Evolutionary conservation across 2,329 filamentous ascomycete species (phyloP).

Genomic region (Fusarium nygamai): DNA sequence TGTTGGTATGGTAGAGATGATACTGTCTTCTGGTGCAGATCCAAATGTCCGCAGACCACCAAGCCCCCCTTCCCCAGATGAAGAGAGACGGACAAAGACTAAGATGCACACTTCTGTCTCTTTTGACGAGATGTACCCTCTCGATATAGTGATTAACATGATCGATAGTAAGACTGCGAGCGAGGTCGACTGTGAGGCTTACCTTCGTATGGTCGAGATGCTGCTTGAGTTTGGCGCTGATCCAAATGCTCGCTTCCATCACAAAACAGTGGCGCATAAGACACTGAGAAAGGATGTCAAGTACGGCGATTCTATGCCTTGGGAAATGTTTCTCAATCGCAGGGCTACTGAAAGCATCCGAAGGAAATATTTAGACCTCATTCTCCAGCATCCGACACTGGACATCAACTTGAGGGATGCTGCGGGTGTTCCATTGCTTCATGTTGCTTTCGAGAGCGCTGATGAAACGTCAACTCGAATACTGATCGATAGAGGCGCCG

Average conservation of each 20-base stretch:
- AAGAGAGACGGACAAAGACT: not conserved
- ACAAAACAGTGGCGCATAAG: not conserved
- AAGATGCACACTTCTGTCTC: not conserved
- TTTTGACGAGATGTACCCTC: not conserved
- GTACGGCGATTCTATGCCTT: too few relatives aligned
- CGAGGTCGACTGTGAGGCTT: not conserved
- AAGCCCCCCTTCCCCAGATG: rapidly evolving
- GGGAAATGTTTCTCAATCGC: too few relatives aligned
- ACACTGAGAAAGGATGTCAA: not conserved
- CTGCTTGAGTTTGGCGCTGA: not conserved
- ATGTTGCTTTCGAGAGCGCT: not conserved
- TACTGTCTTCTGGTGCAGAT: not conserved
- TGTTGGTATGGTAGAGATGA: not conserved
- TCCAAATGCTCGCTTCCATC: not conserved
- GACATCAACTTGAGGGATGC: not conserved
- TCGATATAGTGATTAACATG: not conserved
- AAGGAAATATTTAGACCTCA: not conserved
- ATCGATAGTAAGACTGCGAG: too few relatives aligned
- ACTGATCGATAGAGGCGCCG: not conserved
- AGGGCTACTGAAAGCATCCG: not conserved
- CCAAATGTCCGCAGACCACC: not conserved
- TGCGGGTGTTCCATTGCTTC: not conserved
- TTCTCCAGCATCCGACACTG: not conserved
- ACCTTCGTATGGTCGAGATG: not conserved
- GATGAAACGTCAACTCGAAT: not conserved